A percentile compares a stretch with the other conserved stretches of the same genome.
These are phyloP conservation scores for Pseudogymnoascus pannorum DNA, from an alignment of 2,329 filamentous ascomycete genomes.

Conservation along the genomic window DNA sequence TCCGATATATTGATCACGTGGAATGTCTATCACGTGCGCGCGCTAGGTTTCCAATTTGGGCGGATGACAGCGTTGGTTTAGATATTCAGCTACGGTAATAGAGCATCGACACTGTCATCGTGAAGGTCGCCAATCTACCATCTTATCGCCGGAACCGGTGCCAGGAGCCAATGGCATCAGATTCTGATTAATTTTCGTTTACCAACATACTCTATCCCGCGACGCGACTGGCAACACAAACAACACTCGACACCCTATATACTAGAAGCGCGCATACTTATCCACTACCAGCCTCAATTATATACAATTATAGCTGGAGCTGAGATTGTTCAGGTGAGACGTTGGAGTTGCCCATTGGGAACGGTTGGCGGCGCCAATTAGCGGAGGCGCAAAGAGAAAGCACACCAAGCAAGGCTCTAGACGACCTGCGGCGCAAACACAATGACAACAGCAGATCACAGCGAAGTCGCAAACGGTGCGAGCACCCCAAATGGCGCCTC, in stretches of 20 bases:
- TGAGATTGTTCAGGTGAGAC: background rate
- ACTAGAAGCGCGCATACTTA: background rate
- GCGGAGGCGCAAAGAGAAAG: background rate
- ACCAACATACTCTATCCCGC: background rate
- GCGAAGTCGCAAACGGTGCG: background rate
- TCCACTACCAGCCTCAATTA: background rate
- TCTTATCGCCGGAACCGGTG: background rate
- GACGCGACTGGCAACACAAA: background rate
- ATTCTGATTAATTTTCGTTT: background rate
- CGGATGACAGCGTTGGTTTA: background rate
- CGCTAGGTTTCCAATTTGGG: constrained; percentile 6
- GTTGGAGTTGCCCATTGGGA: background rate
- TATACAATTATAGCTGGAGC: background rate
- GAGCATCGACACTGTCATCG: background rate
- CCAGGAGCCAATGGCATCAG: background rate
- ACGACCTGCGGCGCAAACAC: background rate
- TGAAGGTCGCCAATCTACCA: background rate
- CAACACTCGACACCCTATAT: background rate
- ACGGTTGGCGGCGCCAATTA: background rate
- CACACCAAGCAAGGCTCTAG: background rate
- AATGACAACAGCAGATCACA: background rate
- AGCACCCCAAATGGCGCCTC: background rate
- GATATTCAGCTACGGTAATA: background rate
- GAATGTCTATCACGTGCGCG: background rate
- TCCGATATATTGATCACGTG: background rate